These are phyloP conservation scores for Tetrahymena thermophila DNA, from an alignment of 73 alveolate species.

Conservation along the genomic window DNA sequence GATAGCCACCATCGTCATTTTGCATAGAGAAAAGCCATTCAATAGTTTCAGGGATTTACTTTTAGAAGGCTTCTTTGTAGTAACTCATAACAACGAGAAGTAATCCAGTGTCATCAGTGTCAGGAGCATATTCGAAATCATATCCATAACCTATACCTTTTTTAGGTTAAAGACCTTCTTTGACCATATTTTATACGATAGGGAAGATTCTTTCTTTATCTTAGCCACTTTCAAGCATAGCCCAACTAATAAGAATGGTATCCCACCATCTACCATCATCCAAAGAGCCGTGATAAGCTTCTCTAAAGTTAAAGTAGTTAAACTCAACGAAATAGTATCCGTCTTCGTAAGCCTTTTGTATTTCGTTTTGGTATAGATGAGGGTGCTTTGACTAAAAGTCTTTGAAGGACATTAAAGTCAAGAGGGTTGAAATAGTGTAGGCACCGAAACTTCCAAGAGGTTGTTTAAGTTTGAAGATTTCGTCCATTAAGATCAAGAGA, in stretches of 20 bases:
- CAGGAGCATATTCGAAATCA: conserved; percentile 47
- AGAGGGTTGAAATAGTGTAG: conserved; percentile 37
- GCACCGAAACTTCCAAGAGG: conserved; percentile 45
- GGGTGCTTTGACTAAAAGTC: conserved; percentile 11
- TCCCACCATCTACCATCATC: conserved; percentile 51
- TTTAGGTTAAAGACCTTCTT: conserved; percentile 28
- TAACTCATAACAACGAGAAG: conserved; percentile 16
- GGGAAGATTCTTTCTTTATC: conserved; percentile 35
- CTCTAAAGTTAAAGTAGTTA: conserved; percentile 26
- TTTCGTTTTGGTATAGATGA: neutral
- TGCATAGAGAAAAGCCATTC: conserved; percentile 16
- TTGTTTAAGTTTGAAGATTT: conserved; percentile 18
- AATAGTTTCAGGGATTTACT: neutral
- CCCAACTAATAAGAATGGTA: conserved; percentile 32
- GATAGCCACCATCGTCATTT: conserved; percentile 39
- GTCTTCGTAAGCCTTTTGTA: neutral
- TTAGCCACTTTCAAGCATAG: conserved; percentile 32
- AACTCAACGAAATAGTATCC: conserved; percentile 31
- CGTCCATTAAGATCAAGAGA: conserved; percentile 2
- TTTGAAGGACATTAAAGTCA: conserved; percentile 19
- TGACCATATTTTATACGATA: conserved; percentile 23
- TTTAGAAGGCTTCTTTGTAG: conserved; percentile 11
- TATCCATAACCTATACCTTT: conserved; percentile 41
- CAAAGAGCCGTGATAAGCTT: conserved; percentile 35
- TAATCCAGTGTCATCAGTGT: conserved; percentile 43